phyloP scores from a whole-genome alignment of 768 basidiomycete genomes.

The Agaricus subrufescens region DNA sequence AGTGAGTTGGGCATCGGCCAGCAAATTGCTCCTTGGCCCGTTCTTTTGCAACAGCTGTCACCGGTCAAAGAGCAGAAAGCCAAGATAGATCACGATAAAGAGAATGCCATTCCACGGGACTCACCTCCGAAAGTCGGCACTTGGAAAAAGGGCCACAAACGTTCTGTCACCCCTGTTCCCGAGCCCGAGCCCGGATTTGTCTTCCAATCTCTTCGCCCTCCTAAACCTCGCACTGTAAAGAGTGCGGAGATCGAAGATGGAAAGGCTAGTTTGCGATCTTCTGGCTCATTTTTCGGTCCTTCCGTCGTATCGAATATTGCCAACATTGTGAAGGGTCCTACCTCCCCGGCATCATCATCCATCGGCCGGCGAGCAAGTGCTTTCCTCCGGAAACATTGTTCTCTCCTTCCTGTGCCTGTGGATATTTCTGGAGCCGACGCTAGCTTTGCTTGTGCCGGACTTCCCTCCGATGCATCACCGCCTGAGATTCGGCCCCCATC shows the following conservation, averaged over 20 bases:
- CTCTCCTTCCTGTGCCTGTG: constrained; percentile 2
- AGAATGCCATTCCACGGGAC: constrained; percentile 9
- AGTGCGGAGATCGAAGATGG: not conserved
- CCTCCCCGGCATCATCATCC: constrained; percentile 3
- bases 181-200: constrained; percentile 53
- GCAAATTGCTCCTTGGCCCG: constrained; percentile 62
- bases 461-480: constrained; percentile 14
- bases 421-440: constrained; percentile 1
- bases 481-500: constrained; percentile 12
- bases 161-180: constrained; percentile 54
- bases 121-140: constrained; percentile 14
- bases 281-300: constrained; percentile 1
- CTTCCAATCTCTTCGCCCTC: constrained; percentile 55
- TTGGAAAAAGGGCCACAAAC: constrained; percentile 34
- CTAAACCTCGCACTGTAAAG: constrained; percentile 25
- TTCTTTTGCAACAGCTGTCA: constrained; percentile 28
- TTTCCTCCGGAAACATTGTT: constrained; percentile 6
- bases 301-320: not conserved
- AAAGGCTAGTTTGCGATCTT: constrained; percentile 1
- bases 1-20: constrained; percentile 34
- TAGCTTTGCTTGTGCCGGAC: constrained; percentile 1
- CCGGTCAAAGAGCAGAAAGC: constrained; percentile 12
- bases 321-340: not conserved
- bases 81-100: constrained; percentile 16
- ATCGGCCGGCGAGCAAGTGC: constrained; percentile 7